Evolutionary conservation across 2,329 filamentous ascomycete genomes (phyloP), one percentile per base, ranked within the genome.

Genomic region (Hymenoscyphus infarciens): DNA sequence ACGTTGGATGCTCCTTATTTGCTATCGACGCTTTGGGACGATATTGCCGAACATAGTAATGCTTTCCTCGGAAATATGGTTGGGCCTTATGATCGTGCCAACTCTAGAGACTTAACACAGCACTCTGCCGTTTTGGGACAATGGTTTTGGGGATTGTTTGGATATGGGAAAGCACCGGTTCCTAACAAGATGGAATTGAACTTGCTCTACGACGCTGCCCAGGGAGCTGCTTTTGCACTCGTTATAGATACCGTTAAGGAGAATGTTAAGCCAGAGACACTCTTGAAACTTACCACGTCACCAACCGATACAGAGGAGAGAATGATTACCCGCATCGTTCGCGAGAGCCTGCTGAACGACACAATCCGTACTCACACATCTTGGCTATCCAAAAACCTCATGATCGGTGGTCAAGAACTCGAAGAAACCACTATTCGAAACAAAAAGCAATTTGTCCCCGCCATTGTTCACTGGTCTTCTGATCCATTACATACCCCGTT

Each of bases 41-140:
- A 79, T 7, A 76, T 83, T 1, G 77, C 78, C 0, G 68, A 79
- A 45, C 77, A 87, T 1, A 88, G 84, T 75, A 83, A 87, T 60
- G 79, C 84, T 0, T 78, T 79, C 2, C 74, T 88, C 72, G 82
- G 79, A 64, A 88, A 87, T 63, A 78, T 87, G 53, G 85, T 84
- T 1, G 85, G 85, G 0, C 85, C 86, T 0, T 88, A 85, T 83
- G 86, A 88, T 70, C 79, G 85, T 0, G 77, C 81, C 0, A 87
- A 87, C 63, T 83, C 83, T 0, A 86, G 81, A 58, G 84, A 88
- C 63, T 85, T 87, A 83, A 85, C 75, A 1, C 69, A 70, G 5
- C 76, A 80, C 63, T 76, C 75, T 1, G 71, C 77, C 0, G 76
- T 79, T 45, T 65, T 79, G n/a, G 74, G 74, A 11, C 69, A 78